Conservation (phyloP, 2,329 filamentous ascomycete genomes). For the Huntiella savannae region DNA sequence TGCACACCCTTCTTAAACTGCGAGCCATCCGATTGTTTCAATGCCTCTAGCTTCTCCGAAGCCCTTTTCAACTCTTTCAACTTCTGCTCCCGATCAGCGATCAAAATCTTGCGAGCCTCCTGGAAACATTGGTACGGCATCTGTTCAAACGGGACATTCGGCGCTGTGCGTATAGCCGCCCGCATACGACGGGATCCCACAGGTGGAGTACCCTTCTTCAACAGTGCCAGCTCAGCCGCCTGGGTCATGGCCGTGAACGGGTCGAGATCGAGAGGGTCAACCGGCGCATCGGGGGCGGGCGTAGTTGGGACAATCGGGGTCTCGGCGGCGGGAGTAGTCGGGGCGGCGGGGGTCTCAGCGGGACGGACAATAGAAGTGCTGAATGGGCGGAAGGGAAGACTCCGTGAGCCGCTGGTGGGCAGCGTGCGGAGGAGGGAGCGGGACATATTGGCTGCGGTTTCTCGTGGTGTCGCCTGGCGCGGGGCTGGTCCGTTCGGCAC, state of each 20-base stretch:
- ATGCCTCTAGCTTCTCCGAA: conserved; percentile 45
- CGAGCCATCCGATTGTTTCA: conserved; percentile 39
- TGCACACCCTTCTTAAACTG: conserved; percentile 41
- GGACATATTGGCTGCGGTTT: conserved; percentile 29
- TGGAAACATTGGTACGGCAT: conserved; percentile 97
- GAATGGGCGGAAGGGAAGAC: conserved; percentile 22
- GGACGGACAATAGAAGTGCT: conserved; percentile 17
- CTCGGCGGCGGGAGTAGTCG: conserved; percentile 4
- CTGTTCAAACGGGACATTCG: conserved; percentile 67
- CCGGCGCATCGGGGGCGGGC: conserved; percentile 10
- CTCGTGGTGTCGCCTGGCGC: not conserved
- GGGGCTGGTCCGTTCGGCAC: not conserved
- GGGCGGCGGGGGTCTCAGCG: not conserved
- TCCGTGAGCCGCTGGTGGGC: conserved; percentile 6
- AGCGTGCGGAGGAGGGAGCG: conserved; percentile 30
- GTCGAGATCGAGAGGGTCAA: conserved; percentile 32
- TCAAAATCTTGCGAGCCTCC: conserved; percentile 70
- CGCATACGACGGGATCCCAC: conserved; percentile 74
- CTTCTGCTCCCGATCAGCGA: conserved; percentile 66
- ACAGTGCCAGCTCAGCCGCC: conserved; percentile 46
- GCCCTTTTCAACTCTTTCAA: conserved; percentile 50
- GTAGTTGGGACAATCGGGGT: conserved; percentile 1
- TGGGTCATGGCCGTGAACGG: conserved; percentile 48
- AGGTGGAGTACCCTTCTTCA: conserved; percentile 48
- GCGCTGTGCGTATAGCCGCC: conserved; percentile 42